Conservation (phyloP, 2,329 filamentous ascomycete species). For the Chaetomium globosum region DNA sequence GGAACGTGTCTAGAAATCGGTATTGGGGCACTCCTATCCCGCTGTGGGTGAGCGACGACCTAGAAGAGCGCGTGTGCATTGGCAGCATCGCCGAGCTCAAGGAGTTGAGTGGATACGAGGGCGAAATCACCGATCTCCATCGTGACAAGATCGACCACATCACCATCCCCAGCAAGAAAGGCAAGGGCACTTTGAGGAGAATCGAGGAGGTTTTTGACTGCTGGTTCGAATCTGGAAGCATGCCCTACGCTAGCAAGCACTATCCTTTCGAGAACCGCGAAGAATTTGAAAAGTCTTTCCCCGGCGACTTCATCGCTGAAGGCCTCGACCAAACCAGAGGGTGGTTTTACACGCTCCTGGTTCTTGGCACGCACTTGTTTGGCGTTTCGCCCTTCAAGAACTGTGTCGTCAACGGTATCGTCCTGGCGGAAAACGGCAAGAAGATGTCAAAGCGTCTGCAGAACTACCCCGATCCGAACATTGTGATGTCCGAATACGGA, state of each 20-base stretch:
- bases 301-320: conserved; percentile 92
- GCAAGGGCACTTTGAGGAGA: conserved; percentile 79
- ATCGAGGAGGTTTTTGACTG: conserved; percentile 93
- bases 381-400: conserved; percentile 87
- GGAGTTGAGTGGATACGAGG: conserved; percentile 81
- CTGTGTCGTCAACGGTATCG: conserved; percentile 94
- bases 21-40: conserved; percentile 96
- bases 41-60: conserved; percentile 87
- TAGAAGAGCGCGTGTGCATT: conserved; percentile 82
- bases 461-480: conserved; percentile 86
- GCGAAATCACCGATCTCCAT: conserved; percentile 82
- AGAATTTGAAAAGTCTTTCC: conserved; percentile 77
- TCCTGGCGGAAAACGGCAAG: conserved; percentile 91
- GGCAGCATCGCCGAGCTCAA: conserved; percentile 84
- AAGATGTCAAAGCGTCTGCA: conserved; percentile 98
- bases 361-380: conserved; percentile 86
- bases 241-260: conserved; percentile 90
- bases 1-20: conserved; percentile 91
- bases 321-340: conserved; percentile 86
- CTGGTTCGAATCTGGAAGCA: conserved; percentile 92
- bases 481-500: conserved; percentile 85
- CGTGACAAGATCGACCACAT: conserved; percentile 92
- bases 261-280: conserved; percentile 91
- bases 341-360: conserved; percentile 94
- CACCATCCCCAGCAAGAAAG: conserved; percentile 86